Conservation (phyloP, 148 eudicot genomes). For the Rhododendron williamsianum region DNA sequence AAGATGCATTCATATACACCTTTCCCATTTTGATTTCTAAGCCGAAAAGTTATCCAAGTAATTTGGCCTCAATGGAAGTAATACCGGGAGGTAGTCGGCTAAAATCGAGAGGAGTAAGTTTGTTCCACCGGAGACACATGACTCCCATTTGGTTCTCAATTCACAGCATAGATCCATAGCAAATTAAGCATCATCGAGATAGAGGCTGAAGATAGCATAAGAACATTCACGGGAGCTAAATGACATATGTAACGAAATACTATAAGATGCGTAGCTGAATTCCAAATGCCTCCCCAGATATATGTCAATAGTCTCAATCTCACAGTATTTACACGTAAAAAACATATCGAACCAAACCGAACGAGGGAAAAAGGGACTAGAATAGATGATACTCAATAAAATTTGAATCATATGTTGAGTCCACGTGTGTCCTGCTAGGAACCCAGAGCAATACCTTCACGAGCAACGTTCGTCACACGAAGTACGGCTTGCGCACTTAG, state of each 20-base stretch:
- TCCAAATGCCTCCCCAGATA: conserved; percentile 11
- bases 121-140: not conserved
- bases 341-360: not conserved
- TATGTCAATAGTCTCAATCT: not conserved
- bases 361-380: not conserved
- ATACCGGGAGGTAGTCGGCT: not conserved
- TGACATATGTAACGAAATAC: not conserved
- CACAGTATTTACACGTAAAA: conserved; percentile 19
- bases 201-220: not conserved
- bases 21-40: not conserved
- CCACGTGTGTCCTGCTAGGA: conserved; percentile 20
- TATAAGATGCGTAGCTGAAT: not conserved
- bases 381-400: conserved; percentile 9
- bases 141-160: not conserved
- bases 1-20: not conserved
- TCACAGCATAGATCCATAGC: not conserved
- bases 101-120: not conserved
- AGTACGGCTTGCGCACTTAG: conserved; percentile 63
- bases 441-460: conserved; percentile 33
- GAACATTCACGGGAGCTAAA: conserved; percentile 6
- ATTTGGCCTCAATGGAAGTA: not conserved
- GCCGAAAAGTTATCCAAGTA: not conserved
- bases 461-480: conserved; percentile 48
- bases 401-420: not conserved
- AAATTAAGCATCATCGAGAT: not conserved